Percentiles rank a stretch among this genome's conserved stretches.
Conservation (phyloP, 768 basidiomycete genomes). For the Fibroporia radiculosa region DNA sequence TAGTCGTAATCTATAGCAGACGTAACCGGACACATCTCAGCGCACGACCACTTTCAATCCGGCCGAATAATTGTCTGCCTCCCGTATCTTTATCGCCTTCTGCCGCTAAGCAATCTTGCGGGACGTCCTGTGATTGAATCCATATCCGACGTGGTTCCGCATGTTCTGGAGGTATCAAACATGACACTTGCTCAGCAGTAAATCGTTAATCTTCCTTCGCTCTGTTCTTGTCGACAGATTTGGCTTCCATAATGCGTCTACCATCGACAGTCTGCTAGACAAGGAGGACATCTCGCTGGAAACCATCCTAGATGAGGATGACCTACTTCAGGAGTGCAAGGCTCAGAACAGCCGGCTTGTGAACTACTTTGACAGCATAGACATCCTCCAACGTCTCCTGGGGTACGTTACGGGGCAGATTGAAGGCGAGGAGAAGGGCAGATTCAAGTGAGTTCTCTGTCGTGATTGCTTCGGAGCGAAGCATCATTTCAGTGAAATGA, state of each 20-base stretch:
- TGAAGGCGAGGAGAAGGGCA: conserved; percentile 68
- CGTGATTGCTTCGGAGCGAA: neutral
- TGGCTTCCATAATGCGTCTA: conserved; percentile 82
- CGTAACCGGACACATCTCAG: neutral
- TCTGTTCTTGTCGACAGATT: conserved; percentile 49
- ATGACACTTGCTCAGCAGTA: conserved; percentile 5
- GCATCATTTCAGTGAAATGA: neutral
- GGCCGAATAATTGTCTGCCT: no score
- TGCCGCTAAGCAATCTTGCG: neutral
- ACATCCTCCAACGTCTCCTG: conserved; percentile 72
- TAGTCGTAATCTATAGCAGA: no score
- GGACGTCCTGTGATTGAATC: neutral
- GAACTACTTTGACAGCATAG: conserved; percentile 77
- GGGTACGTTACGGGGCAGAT: conserved; percentile 85
- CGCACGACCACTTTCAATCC: no score
- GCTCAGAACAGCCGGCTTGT: conserved; percentile 85
- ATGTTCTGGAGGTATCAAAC: conserved; percentile 44
- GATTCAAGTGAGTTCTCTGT: conserved; percentile 63
- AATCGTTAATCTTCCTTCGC: conserved; percentile 11
- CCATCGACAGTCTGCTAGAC: conserved; percentile 86
- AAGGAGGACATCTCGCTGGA: conserved; percentile 87
- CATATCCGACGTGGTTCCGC: conserved; percentile 2
- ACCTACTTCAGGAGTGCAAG: conserved; percentile 93
- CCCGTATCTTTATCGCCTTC: neutral
- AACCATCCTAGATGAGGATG: conserved; percentile 88